Evolutionary conservation across 345 rosid species (phyloP), one percentile per base, ranked within the genome.

Genomic region (rapeseed (Brassica napus)): DNA sequence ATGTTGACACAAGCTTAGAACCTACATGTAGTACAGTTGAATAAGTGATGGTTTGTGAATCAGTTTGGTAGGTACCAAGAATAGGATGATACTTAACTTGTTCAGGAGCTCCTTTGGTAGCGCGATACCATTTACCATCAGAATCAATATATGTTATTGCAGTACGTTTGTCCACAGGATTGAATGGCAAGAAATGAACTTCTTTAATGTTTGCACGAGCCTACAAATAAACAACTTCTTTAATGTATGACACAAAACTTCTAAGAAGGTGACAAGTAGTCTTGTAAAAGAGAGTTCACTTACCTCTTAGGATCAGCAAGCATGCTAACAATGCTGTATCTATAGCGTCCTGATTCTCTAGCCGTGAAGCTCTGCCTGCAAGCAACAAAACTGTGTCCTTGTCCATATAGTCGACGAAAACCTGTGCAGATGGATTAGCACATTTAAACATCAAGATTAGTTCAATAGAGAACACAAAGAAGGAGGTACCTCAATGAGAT

Each of bases 81-180:
- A 64, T 52, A 52, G 57, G 57, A 1, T 52, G 21, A 52, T 52
- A 49, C 57, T 52, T 52, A 52, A 52, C 57, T 52, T 52, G 97
- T 81, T 95, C 97, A 62, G 99, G 99, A 79, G 99, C 99, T 80
- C 99, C 99, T 88, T 95, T 93, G 85, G 91, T 91, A 77, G 92
- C 91, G 3, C 98, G 93, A 76, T 86, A 87, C 94, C 99, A 95
- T 2, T 81, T 91, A 8, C 93, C 97, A n/a, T 91, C 87, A 5
- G 90, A 79, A 77, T 90, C 98, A 42, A 90, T 87, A 79, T 91
- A 95, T 65, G 99, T 95, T 75, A 93, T 91, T 59, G 99, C 98
- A 60, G 98, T 93, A 79, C 96, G 93, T 83, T 93, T 95, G 72
- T 93, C 92, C 47, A 95, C 98, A 0, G 97, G 99, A 86, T 93